Base-by-base conservation (phyloP, 805 yeast genomes). In the Kluyveromyces siamensis region DNA sequence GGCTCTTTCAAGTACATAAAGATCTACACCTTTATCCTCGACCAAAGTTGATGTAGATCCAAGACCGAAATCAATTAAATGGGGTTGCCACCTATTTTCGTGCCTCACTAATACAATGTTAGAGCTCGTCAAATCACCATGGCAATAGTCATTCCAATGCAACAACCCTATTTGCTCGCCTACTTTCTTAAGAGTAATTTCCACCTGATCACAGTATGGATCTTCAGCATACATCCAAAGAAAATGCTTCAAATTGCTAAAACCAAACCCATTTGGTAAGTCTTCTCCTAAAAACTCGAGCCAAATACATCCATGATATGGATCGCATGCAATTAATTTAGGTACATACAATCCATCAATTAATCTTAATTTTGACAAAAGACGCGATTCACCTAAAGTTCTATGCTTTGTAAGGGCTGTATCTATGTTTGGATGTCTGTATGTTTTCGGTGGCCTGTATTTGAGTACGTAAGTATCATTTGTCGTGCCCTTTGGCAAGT, bases 1-100 rank as follows among this genome's bases (percentile, higher is more conserved):
- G 0, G 99, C 98, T 58, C 98, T 72, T 66, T 93, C 99, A 51
- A 93, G 68, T 10, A 93, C 98, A 58, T 93, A 93, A 50, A 93
- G 66, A 65, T 93, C 99, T n/a, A 93, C 99, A 2, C 98, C 98
- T 65, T 87, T 89, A 60, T 91, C 98, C 58, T 93, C 99, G 0
- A 85, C 76, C 52, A 88, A 63, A 1, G 75, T 74, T 0, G 95
- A 80, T 49, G 81, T 81, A 11, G 89, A 80, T 2, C 95, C 85
- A 17, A 93, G 72, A 0, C 99, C 99, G 68, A 93, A 93, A 62
- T 93, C 99, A 48, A 93, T 93, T 54, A 93, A 66, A 35, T 72
- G 77, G 0, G 95, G 88, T 27, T 52, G 59, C 65, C 67, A 67
- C 3, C 47, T 45, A 11, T 50, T 41, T 27, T 48, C 41, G 27